Conservation (phyloP, 129 eudicot species). For the Artemisia argyi region DNA sequence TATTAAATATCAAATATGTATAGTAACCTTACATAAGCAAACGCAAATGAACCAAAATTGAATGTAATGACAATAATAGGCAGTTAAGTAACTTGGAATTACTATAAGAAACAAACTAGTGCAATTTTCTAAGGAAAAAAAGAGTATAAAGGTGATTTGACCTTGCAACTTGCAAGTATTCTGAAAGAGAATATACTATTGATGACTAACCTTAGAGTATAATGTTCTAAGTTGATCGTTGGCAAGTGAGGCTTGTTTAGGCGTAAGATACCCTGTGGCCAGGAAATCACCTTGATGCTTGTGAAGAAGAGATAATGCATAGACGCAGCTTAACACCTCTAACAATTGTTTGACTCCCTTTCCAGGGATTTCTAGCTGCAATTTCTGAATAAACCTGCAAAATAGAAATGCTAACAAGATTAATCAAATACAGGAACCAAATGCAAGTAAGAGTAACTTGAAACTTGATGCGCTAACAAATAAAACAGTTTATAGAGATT, state of each 20-base stretch:
- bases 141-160: neutral
- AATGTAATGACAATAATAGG: no score
- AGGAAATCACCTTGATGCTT: slow-evolving; percentile 92
- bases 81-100: neutral
- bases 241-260: slow-evolving; percentile 84
- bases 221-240: slow-evolving; percentile 74
- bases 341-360: slow-evolving; percentile 74
- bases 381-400: slow-evolving; percentile 66
- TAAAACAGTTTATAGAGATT: neutral
- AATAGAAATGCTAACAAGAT: neutral
- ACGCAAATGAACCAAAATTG: no score
- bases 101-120: neutral
- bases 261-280: slow-evolving; percentile 62
- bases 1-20: neutral
- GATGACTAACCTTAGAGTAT: slow-evolving; percentile 61
- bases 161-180: neutral
- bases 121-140: neutral
- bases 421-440: neutral
- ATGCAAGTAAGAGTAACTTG: neutral
- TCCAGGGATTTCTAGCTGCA: slow-evolving; percentile 79
- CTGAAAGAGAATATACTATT: neutral
- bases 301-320: slow-evolving; percentile 69
- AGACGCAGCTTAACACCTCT: slow-evolving; percentile 62
- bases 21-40: neutral
- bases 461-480: neutral